Percentiles rank a stretch among this genome's conserved stretches.
These are phyloP conservation scores for Penicillium arizonense DNA, from an alignment of 495 filamentous ascomycete genomes.

Conservation along the genomic window DNA sequence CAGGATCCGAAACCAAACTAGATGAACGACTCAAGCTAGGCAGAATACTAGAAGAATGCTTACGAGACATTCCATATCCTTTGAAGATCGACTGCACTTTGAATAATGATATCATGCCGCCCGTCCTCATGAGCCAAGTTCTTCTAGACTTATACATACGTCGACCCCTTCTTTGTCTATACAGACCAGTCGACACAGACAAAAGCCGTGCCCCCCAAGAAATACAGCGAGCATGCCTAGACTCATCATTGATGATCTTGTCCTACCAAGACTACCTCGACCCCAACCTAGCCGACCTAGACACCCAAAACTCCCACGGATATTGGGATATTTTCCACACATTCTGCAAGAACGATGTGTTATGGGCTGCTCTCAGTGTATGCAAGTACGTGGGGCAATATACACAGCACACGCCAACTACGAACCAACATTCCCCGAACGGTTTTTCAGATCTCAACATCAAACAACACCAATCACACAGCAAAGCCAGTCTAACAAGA, in stretches of 20 bases:
- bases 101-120: not conserved
- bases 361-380: constrained; percentile 22
- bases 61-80: constrained; percentile 5
- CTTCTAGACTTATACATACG: constrained; percentile 22
- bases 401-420: not conserved
- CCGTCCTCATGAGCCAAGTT: constrained; percentile 11
- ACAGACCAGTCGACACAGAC: constrained; percentile 11
- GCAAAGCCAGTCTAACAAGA: constrained; percentile 19
- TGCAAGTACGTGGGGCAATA: constrained; percentile 21
- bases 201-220: constrained; percentile 1
- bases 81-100: constrained; percentile 7
- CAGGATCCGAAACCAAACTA: constrained; percentile 5
- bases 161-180: constrained; percentile 24
- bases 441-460: not conserved
- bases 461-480: not conserved
- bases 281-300: constrained; percentile 17
- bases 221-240: constrained; percentile 16
- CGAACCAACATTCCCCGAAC: not conserved
- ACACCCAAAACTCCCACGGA: constrained; percentile 6
- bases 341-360: constrained; percentile 25
- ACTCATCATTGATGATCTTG: constrained; percentile 20
- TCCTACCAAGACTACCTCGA: constrained; percentile 30
- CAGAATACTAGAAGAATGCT: constrained; percentile 9
- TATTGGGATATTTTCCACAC: constrained; percentile 27
- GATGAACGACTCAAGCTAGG: constrained; percentile 12